Percentiles rank a stretch among this genome's conserved stretches.
Conservation (phyloP, 768 basidiomycete species). For the Rhodotorula taiwanensis region DNA sequence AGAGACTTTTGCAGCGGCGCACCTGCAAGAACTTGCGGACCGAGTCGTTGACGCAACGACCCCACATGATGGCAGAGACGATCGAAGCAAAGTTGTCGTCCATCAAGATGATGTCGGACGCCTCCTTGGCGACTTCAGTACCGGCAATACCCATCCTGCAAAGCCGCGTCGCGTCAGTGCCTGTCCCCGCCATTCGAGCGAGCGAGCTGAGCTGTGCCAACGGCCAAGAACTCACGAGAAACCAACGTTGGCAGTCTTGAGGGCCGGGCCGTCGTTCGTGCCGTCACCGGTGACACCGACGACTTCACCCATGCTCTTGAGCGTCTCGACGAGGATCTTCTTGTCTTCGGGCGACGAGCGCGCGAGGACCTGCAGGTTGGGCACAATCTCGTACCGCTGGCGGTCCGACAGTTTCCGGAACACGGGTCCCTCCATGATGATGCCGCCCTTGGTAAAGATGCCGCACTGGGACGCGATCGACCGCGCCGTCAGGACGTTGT, state of each 20-base stretch:
- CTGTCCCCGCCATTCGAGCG: no score
- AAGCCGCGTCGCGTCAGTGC: no score
- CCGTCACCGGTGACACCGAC: conserved; percentile 97
- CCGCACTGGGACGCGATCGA: conserved; percentile 95
- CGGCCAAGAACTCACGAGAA: no score
- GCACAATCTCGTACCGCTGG: conserved; percentile 75
- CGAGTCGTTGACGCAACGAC: conserved; percentile 94
- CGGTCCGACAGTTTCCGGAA: conserved; percentile 69
- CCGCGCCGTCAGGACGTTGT: conserved; percentile 58
- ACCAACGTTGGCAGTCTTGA: conserved; percentile 75
- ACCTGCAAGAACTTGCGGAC: conserved; percentile 97
- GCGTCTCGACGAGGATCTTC: conserved; percentile 79
- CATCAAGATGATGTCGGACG: conserved; percentile 98
- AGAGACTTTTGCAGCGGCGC: no score
- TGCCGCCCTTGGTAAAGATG: conserved; percentile 84
- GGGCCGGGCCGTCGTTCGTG: conserved; percentile 82
- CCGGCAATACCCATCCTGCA: conserved; percentile 77
- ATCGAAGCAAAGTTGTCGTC: conserved; percentile 94
- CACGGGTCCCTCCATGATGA: conserved; percentile 95
- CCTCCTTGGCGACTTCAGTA: conserved; percentile 97
- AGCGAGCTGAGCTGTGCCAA: neutral
- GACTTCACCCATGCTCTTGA: conserved; percentile 78
- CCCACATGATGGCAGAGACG: conserved; percentile 98
- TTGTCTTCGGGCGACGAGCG: conserved; percentile 97
- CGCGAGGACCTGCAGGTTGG: conserved; percentile 89